Evolutionary conservation across 495 filamentous ascomycete genomes (phyloP), one percentile per base, ranked within the genome.

Genomic region (Annulohypoxylon moriforme): DNA sequence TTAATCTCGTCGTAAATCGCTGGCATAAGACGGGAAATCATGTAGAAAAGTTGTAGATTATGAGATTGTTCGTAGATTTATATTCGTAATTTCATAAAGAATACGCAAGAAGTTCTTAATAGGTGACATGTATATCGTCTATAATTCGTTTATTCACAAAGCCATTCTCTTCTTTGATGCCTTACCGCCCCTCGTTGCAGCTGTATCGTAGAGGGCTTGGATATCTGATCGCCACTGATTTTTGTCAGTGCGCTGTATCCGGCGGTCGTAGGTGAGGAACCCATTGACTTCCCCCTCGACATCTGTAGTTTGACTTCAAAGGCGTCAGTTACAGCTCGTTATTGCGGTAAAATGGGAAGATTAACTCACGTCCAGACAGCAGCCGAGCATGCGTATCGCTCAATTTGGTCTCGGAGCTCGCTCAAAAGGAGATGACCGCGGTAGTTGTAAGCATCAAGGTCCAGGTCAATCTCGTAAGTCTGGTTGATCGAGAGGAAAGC

Each of bases 281-380:
- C 90, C 90, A 69, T 92, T 92, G 49, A 91, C 87, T 77, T 92
- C 90, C n/a, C 89, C 89, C 75, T 92, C 90, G 9, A 92, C 89
- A 72, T 92, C 89, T 0, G 89, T 90, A 0, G 89, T 91, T 76
- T 92, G 89, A 14, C 89, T 91, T 80, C 0, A 24, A 29, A 11
- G 27, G 18, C 33, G 67, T 68, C 67, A 70, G 63, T 27, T 56
- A 42, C 42, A 8, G 3, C 44, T 36, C 38, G 5, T 1, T 11
- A 9, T 27, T n/a, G 5, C 9, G 44, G 4, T 20, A 38, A 5
- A 6, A 47, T 11, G 24, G 4, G 14, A 33, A 25, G 49, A 20
- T n/a, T n/a, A 49, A 71, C 72, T 75, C n/a, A 77, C 75, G 75
- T 77, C 75, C 75, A 77, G 1, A 76, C 70, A 16, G 74, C 74